Evolutionary conservation across 306 rosid species (phyloP).

Genomic region (Prinsepia uniflora): DNA sequence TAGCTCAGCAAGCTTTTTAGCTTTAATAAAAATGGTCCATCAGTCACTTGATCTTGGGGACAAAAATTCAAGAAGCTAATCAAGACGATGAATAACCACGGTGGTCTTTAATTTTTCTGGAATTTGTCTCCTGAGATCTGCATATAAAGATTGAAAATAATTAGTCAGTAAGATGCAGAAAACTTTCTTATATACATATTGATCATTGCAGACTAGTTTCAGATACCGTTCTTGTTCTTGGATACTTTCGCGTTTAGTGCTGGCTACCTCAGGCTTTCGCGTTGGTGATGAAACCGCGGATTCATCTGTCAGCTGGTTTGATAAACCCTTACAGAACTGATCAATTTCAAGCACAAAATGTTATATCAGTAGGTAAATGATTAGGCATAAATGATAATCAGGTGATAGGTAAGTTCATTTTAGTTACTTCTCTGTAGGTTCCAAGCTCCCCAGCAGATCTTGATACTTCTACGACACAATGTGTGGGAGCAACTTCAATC

Average conservation of each 20-base stretch:
- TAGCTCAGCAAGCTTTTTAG: background rate
- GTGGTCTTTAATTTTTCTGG: constrained; percentile 21
- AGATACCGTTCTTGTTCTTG: constrained; percentile 37
- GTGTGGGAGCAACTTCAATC: constrained; percentile 70
- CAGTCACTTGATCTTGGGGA: constrained; percentile 13
- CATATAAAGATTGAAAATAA: constrained; percentile 25
- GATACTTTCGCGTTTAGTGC: constrained; percentile 11
- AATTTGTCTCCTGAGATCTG: constrained; percentile 40
- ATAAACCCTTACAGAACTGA: constrained; percentile 70
- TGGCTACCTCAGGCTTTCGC: constrained; percentile 28
- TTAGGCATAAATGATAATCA: constrained; percentile 3
- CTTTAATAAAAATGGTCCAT: background rate
- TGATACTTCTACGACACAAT: constrained; percentile 71
- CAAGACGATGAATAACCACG: constrained; percentile 39
- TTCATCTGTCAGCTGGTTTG: constrained; percentile 47
- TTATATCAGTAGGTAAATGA: constrained; percentile 16
- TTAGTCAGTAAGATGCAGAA: constrained; percentile 25
- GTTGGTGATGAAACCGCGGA: constrained; percentile 31
- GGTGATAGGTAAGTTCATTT: constrained; percentile 6
- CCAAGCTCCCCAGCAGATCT: constrained; percentile 63
- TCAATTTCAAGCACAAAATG: constrained; percentile 10
- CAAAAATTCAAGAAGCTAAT: constrained; percentile 5
- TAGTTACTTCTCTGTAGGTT: constrained; percentile 45
- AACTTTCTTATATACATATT: background rate
- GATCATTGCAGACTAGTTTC: constrained; percentile 4